phyloP scores from a whole-genome alignment of 225 moss, liverwort and hornwort genomes.

The Pseudisothecium myosuroides region DNA sequence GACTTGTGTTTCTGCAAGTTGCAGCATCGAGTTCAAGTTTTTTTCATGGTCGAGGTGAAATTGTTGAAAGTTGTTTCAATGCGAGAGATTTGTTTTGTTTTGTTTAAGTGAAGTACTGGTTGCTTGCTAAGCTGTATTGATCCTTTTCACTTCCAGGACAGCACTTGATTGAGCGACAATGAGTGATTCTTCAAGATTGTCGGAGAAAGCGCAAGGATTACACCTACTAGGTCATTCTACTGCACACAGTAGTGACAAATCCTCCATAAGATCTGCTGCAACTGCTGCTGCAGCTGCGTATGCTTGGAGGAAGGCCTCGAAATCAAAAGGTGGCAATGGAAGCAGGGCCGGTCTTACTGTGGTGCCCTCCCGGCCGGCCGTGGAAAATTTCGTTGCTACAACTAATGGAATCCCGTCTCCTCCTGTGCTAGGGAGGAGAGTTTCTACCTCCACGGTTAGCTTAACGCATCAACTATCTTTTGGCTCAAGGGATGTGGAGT shows the following conservation, averaged over 20 bases:
- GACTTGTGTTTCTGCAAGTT: background rate
- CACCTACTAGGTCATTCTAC: conserved; percentile 22
- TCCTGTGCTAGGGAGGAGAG: conserved; percentile 36
- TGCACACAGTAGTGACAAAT: conserved; percentile 1
- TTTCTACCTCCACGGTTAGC: conserved; percentile 10
- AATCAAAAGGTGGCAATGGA: conserved; percentile 21
- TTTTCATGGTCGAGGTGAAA: background rate
- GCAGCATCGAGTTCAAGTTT: background rate
- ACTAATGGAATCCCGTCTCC: conserved; percentile 27
- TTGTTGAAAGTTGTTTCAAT: background rate
- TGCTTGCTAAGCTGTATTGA: background rate
- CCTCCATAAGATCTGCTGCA: conserved; percentile 47
- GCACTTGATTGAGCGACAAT: conserved; percentile 32
- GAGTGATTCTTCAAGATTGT: conserved; percentile 40
- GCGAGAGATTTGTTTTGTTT: background rate
- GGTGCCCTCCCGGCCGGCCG: conserved; percentile 31
- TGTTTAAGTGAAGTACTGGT: background rate
- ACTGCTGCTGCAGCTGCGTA: conserved; percentile 59
- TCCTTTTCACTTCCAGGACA: background rate
- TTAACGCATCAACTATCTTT: conserved; percentile 32
- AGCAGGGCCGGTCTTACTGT: conserved; percentile 32
- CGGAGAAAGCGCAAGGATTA: conserved; percentile 47
- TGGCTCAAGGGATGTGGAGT: conserved; percentile 25
- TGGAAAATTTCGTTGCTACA: conserved; percentile 20
- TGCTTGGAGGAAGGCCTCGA: conserved; percentile 53